Base-by-base conservation (phyloP, 2,329 filamentous ascomycete species). In the Pseudogymnoascus sp. region DNA sequence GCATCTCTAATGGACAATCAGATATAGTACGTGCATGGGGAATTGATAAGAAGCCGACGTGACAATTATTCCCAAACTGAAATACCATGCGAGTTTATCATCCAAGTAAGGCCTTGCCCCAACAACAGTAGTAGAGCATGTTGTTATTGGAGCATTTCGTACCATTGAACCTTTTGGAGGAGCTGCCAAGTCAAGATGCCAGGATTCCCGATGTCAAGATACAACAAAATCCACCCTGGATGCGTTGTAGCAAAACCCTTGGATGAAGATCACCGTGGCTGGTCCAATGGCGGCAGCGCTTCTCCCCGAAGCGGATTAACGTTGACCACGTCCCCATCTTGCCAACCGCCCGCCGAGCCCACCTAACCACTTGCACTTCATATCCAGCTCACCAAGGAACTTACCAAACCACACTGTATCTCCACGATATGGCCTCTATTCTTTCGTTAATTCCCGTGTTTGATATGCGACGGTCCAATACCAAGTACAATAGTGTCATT, bases 401-500 rank as follows among this genome's bases (percentile, higher is more conserved):
- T 28, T 21, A 16, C 49, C 8, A 34, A 56, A 56, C 16, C 18
- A 14, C 49, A 56, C 49, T 28, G 46, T 11, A 56, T 21, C 28
- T 34, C 9, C 49, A 56, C 28, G 49, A 36, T 56, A 56, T 56
- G n/a, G 11, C 14, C 28, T 36, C 28, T 3, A 34, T 31, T 21
- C 3, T 7, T 18, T 34, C 18, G 49, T 56, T 18, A 14, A 56
- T 18, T 7, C 28, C 49, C 49, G 28, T 56, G 49, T 56, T 56
- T 56, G 23, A 56, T 34, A 56, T 7, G 6, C 49, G 9, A 34
- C 5, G 23, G 25, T 21, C 49, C n/a, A 36, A 34, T 36, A 34
- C 49, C 49, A 56, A 56, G 16, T 56, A 34, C 49, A 56, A 31
- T 34, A 56, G 36, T 56, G 49, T 36, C 49, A 56, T 53, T 53